Percentiles rank a stretch among this genome's conserved stretches.
Conservation (phyloP, 192 early-diverging fungal genomes). For the Backusella westeae region DNA sequence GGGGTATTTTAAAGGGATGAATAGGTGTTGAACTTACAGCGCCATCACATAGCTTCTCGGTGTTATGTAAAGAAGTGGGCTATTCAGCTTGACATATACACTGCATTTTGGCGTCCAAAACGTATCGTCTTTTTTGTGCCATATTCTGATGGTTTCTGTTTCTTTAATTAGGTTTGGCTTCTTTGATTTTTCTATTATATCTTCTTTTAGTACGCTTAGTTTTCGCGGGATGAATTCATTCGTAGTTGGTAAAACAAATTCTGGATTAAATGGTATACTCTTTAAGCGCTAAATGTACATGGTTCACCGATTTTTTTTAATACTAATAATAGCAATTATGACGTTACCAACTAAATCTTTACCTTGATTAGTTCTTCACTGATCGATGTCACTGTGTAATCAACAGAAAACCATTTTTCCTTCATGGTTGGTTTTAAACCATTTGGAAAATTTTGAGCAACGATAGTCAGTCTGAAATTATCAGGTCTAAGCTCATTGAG, state of each 20-base stretch:
- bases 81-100: conserved; percentile 63
- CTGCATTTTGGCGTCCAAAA: conserved; percentile 87
- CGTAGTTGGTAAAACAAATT: conserved; percentile 45
- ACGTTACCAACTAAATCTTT: conserved; percentile 20
- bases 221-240: conserved; percentile 85
- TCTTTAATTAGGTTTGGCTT: conserved; percentile 59
- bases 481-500: conserved; percentile 57
- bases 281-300: conserved; percentile 26
- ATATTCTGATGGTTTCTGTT: conserved; percentile 60
- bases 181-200: conserved; percentile 17
- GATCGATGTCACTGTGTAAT: conserved; percentile 66
- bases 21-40: conserved; percentile 8
- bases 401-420: conserved; percentile 79
- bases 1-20: background rate
- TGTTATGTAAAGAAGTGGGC: conserved; percentile 69
- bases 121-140: conserved; percentile 92
- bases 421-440: conserved; percentile 47
- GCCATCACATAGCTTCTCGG: conserved; percentile 62
- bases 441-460: conserved; percentile 38
- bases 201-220: conserved; percentile 55
- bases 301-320: conserved; percentile 26
- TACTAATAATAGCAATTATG: too few relatives aligned
- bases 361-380: conserved; percentile 50
- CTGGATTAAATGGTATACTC: conserved; percentile 15
- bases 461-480: conserved; percentile 57